Evolutionary conservation across 2,329 filamentous ascomycete genomes (phyloP).

Genomic region (Pseudogymnoascus sp.): DNA sequence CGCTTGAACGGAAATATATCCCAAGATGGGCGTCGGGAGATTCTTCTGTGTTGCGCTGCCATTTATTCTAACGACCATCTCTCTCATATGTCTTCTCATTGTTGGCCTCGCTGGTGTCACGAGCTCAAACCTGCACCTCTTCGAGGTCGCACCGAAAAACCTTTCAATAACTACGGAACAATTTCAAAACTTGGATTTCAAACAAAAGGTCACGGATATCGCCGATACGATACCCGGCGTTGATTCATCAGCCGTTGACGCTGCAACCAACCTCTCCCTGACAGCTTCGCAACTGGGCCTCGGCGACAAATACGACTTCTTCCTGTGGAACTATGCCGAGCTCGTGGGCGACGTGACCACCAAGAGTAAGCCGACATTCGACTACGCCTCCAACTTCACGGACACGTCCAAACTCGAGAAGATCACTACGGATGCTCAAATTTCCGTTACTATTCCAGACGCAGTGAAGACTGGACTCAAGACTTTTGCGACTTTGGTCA

Average conservation of each 20-base stretch:
- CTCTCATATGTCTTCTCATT: conserved; percentile 61
- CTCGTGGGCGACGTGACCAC: conserved; percentile 41
- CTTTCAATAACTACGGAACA: conserved; percentile 42
- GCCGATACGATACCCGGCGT: neutral
- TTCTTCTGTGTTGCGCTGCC: conserved; percentile 83
- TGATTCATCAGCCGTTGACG: neutral
- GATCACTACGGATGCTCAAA: conserved; percentile 40
- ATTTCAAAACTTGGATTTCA: conserved; percentile 27
- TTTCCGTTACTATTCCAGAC: conserved; percentile 58
- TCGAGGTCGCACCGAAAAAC: conserved; percentile 55
- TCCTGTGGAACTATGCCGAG: conserved; percentile 81
- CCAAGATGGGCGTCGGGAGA: conserved; percentile 54
- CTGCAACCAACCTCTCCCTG: conserved; percentile 37
- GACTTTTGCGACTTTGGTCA: conserved; percentile 64
- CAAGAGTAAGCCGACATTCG: conserved; percentile 64
- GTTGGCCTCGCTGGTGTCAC: conserved; percentile 49
- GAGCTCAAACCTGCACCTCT: conserved; percentile 50
- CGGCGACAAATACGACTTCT: conserved; percentile 70
- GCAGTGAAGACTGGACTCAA: conserved; percentile 61
- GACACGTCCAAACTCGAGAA: conserved; percentile 56
- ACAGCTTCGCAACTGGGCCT: conserved; percentile 50
- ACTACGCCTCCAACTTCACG: conserved; percentile 71
- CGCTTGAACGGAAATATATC: conserved; percentile 1
- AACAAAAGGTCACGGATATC: neutral
- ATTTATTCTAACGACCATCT: conserved; percentile 70